phyloP scores from a whole-genome alignment of 305 asterid genomes.

The Withania somnifera region DNA sequence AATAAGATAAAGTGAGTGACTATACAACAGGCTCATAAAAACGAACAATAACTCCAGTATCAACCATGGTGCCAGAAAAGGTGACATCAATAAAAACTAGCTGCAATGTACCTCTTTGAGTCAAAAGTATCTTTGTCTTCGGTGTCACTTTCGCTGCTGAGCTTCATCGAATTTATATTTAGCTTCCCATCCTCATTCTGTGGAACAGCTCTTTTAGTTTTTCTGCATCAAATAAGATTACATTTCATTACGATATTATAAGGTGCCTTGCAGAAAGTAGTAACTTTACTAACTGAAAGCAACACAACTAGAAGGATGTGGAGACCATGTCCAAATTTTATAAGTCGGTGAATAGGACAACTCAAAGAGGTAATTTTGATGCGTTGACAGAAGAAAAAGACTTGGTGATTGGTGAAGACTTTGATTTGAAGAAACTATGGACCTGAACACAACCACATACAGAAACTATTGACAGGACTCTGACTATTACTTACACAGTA shows the following conservation, averaged over 20 bases:
- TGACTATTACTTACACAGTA: neutral
- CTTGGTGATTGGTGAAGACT: neutral
- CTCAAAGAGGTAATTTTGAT: neutral
- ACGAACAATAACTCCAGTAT: neutral
- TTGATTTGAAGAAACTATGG: neutral
- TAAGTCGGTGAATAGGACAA: neutral
- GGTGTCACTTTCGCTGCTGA: constrained; percentile 6
- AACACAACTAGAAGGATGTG: neutral
- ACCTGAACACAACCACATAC: neutral
- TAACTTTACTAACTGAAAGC: neutral
- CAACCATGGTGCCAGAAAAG: neutral
- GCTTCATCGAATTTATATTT: constrained; percentile 13
- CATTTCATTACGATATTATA: neutral
- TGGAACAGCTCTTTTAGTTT: constrained; percentile 26
- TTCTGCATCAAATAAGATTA: constrained; percentile 26
- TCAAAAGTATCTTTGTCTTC: constrained; percentile 14
- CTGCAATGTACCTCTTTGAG: constrained; percentile 27
- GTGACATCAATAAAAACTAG: constrained; percentile 2
- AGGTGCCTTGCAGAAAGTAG: neutral
- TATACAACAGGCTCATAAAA: neutral
- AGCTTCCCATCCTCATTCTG: constrained; percentile 18
- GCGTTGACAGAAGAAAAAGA: neutral
- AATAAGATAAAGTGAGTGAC: neutral
- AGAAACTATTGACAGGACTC: neutral
- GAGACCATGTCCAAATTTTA: neutral